These are phyloP conservation scores for Apodospora peruviana DNA, from an alignment of 495 filamentous ascomycete species.

Conservation along the genomic window DNA sequence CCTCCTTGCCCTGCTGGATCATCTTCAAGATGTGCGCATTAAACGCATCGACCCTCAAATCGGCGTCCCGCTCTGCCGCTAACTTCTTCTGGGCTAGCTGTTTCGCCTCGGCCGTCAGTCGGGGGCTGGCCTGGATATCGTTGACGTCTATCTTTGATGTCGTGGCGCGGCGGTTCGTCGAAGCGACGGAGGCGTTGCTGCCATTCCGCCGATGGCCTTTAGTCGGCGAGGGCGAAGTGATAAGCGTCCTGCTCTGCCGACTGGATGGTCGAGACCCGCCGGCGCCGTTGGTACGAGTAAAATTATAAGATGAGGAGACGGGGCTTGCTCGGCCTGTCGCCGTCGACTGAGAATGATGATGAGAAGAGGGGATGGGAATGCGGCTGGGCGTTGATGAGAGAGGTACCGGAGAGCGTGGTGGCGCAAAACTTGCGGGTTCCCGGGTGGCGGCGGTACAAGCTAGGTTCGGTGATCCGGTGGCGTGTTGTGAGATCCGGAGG, in stretches of 20 bases:
- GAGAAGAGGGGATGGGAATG: constrained; percentile 28
- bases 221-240: constrained; percentile 12
- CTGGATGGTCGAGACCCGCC: constrained; percentile 25
- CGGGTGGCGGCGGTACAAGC: no score
- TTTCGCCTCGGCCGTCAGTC: constrained; percentile 57
- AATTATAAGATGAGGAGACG: constrained; percentile 18
- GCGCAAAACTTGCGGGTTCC: constrained; percentile 51
- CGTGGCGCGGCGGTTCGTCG: constrained; percentile 13
- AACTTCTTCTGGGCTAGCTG: constrained; percentile 59
- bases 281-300: constrained; percentile 7
- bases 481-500: constrained; percentile 36
- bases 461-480: constrained; percentile 39
- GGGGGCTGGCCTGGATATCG: constrained; percentile 32
- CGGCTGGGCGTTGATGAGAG: constrained; percentile 27
- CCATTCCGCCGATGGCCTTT: constrained; percentile 30
- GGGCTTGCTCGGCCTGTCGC: background rate
- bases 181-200: constrained; percentile 25
- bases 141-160: constrained; percentile 7
- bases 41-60: constrained; percentile 69
- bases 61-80: constrained; percentile 70
- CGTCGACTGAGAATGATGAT: background rate
- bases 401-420: constrained; percentile 32
- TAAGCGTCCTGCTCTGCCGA: constrained; percentile 13
- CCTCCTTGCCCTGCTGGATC: constrained; percentile 84
- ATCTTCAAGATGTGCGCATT: constrained; percentile 73